These are phyloP conservation scores for Handroanthus guayacan DNA, from an alignment of 257 asterid species.

Conservation along the genomic window DNA sequence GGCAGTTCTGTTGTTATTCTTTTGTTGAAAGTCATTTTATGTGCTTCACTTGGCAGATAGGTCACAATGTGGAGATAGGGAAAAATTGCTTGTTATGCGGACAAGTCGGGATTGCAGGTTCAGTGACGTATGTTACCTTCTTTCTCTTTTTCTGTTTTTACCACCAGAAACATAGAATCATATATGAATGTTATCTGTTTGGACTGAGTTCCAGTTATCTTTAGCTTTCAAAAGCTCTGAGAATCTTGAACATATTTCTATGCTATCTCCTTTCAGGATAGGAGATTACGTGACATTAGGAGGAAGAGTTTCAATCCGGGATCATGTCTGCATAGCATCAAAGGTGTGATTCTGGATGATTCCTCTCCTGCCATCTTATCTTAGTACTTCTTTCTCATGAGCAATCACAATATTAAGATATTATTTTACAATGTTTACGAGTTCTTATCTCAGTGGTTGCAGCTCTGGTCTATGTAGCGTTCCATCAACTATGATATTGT, in stretches of 20 bases:
- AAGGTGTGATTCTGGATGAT: slow-evolving; percentile 50
- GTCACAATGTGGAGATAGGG: slow-evolving; percentile 86
- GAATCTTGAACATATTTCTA: slow-evolving; percentile 24
- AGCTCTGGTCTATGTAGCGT: not conserved
- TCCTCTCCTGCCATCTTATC: not conserved
- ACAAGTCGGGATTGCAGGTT: slow-evolving; percentile 95
- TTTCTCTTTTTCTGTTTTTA: slow-evolving; percentile 15
- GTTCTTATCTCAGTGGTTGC: slow-evolving; percentile 7
- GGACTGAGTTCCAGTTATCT: slow-evolving; percentile 26
- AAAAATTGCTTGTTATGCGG: slow-evolving; percentile 83
- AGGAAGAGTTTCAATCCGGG: slow-evolving; percentile 79
- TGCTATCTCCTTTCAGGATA: slow-evolving; percentile 51
- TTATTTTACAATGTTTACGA: not conserved
- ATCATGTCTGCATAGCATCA: slow-evolving; percentile 77
- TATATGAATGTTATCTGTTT: slow-evolving; percentile 7
- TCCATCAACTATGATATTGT: not conserved
- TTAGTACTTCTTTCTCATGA: not conserved
- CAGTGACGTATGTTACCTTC: slow-evolving; percentile 64
- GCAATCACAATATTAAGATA: slow-evolving; percentile 3
- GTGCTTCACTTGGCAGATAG: slow-evolving; percentile 65
- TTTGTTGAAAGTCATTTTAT: slow-evolving; percentile 11
- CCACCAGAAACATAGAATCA: slow-evolving; percentile 11
- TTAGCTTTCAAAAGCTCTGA: slow-evolving; percentile 29
- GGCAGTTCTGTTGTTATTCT: slow-evolving; percentile 20
- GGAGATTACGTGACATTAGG: slow-evolving; percentile 86